phyloP scores from a whole-genome alignment of 306 rosid genomes.

The Dryas octopetala region DNA sequence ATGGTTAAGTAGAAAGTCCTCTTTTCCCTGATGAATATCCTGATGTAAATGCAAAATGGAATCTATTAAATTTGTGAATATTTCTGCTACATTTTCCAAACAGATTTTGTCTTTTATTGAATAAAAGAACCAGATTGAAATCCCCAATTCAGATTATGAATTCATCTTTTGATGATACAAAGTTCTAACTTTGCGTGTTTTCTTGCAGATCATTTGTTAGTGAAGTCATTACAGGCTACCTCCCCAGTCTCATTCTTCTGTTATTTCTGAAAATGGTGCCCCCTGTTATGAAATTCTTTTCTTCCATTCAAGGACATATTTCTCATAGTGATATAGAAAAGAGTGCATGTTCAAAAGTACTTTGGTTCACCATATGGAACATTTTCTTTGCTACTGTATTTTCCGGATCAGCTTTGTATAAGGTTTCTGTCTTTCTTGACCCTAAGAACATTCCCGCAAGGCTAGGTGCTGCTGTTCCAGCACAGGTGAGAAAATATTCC shows the following conservation, averaged over 20 bases:
- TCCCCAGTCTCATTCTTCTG: conserved; percentile 91
- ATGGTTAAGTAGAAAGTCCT: not conserved
- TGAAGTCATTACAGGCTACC: conserved; percentile 87
- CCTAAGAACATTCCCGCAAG: conserved; percentile 67
- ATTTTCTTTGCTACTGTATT: conserved; percentile 85
- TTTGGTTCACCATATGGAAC: conserved; percentile 96
- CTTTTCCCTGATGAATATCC: not conserved
- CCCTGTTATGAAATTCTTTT: conserved; percentile 80
- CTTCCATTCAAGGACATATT: conserved; percentile 89
- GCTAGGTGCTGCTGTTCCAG: conserved; percentile 80
- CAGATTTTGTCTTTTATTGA: not conserved
- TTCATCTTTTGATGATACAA: conserved; percentile 11
- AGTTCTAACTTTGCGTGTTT: conserved; percentile 30
- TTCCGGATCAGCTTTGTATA: conserved; percentile 70
- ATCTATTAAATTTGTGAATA: not conserved
- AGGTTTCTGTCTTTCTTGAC: conserved; percentile 58
- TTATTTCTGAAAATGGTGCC: conserved; percentile 77
- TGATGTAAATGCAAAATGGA: not conserved
- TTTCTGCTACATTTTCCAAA: not conserved
- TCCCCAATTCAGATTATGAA: too few species aligned
- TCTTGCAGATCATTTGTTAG: conserved; percentile 68
- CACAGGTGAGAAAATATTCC: conserved; percentile 64
- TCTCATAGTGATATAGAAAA: conserved; percentile 70
- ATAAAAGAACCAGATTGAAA: too few species aligned
- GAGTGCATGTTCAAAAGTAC: conserved; percentile 85